phyloP scores from a whole-genome alignment of 257 asterid species.

The Capsicum pubescens region DNA sequence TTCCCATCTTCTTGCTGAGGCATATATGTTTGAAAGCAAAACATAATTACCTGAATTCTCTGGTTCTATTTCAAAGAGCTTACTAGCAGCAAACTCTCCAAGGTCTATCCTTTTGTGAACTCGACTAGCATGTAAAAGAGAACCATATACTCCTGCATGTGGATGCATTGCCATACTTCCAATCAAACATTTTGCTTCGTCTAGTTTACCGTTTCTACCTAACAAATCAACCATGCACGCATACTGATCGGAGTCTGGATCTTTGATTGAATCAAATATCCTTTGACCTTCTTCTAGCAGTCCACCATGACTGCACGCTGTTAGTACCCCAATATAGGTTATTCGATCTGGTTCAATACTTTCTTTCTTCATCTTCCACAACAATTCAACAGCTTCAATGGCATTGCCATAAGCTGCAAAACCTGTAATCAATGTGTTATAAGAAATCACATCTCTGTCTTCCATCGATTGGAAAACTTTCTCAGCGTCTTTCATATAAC shows the following conservation, averaged over 20 bases:
- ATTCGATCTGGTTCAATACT: conserved; percentile 59
- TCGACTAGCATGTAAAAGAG: conserved; percentile 64
- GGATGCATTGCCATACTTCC: conserved; percentile 61
- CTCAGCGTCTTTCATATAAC: conserved; percentile 61
- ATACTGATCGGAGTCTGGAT: conserved; percentile 68
- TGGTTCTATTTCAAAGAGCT: conserved; percentile 70
- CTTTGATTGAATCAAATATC: conserved; percentile 58
- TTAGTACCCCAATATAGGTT: conserved; percentile 60
- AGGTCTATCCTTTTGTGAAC: conserved; percentile 62
- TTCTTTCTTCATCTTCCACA: conserved; percentile 57
- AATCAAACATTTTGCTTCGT: conserved; percentile 63
- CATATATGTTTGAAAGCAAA: conserved; percentile 63
- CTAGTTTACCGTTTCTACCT: conserved; percentile 68
- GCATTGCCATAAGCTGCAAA: conserved; percentile 73
- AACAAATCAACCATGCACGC: conserved; percentile 79
- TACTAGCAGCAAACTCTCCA: conserved; percentile 68
- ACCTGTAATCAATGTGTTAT: conserved; percentile 71
- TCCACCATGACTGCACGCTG: conserved; percentile 84
- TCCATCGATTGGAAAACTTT: conserved; percentile 54
- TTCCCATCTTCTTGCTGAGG: conserved; percentile 64
- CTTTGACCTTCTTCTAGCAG: conserved; percentile 53
- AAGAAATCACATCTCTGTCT: conserved; percentile 64
- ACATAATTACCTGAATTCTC: conserved; percentile 61
- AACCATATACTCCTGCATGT: conserved; percentile 61
- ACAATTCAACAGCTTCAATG: conserved; percentile 52